Percentiles rank a stretch among this genome's conserved stretches.
phyloP scores from a whole-genome alignment of 1,139 yeast genomes.

The Diutina ranongensis region DNA sequence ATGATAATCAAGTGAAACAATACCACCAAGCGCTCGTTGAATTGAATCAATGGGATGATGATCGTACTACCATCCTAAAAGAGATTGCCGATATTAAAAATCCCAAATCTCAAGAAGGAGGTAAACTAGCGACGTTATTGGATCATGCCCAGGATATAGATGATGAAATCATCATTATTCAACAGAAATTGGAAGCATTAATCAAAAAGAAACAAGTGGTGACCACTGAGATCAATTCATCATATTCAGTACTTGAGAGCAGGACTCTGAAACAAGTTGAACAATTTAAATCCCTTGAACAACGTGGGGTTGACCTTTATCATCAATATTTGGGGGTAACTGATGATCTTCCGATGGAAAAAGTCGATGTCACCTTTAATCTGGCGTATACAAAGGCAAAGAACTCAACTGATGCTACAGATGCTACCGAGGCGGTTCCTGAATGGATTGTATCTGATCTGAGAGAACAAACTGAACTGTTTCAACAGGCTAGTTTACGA shows the following conservation, averaged over 20 bases:
- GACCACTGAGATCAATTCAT: neutral
- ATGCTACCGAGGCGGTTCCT: too few species aligned
- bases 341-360: neutral
- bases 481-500: neutral
- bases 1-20: neutral
- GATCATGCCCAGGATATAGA: neutral
- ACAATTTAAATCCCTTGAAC: neutral
- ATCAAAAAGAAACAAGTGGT: neutral
- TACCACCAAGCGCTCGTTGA: neutral
- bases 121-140: neutral
- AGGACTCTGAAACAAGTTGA: conserved; percentile 6
- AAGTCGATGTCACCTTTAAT: neutral
- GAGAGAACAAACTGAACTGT: neutral
- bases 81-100: neutral
- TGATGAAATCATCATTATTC: neutral
- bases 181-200: neutral
- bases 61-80: neutral
- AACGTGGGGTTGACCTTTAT: neutral
- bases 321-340: neutral
- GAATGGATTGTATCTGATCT: neutral
- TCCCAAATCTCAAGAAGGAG: neutral
- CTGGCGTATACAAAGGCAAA: neutral
- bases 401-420: neutral
- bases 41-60: neutral
- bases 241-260: conserved; percentile 5